phyloP scores from a whole-genome alignment of 176 grass and related monocot species.

The Aegilops umbellulata region DNA sequence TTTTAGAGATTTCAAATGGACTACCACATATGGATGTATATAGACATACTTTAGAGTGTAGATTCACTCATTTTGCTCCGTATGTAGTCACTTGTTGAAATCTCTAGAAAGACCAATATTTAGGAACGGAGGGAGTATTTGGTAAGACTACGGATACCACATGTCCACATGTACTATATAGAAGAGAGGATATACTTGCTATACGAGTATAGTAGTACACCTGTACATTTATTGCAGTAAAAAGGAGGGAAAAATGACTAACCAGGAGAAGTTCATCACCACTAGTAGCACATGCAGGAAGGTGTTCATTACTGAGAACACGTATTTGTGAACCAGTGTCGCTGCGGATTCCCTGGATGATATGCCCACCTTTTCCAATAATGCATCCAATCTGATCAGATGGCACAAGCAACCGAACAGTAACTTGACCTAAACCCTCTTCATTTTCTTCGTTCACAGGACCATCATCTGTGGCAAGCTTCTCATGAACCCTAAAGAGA shows the following conservation, averaged over 20 bases:
- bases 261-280: conserved; percentile 95
- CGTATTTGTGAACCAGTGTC: conserved; percentile 91
- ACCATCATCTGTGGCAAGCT: conserved; percentile 60
- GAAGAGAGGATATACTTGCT: neutral
- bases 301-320: conserved; percentile 82
- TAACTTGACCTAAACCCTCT: conserved; percentile 53
- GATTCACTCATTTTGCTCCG: too few relatives aligned
- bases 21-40: too few relatives aligned
- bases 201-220: neutral
- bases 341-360: conserved; percentile 78
- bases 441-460: conserved; percentile 61
- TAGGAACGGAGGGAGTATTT: neutral
- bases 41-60: too few relatives aligned
- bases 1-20: too few relatives aligned
- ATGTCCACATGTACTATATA: neutral
- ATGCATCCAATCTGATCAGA: conserved; percentile 98
- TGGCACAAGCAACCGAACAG: conserved; percentile 77
- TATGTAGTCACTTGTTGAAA: too few relatives aligned
- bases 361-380: conserved; percentile 92
- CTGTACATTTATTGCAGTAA: conserved; percentile 10
- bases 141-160: neutral
- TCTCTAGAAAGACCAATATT: too few relatives aligned
- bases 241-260: conserved; percentile 1
- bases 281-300: conserved; percentile 83
- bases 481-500: conserved; percentile 86